Base-by-base conservation (phyloP, 2,329 filamentous ascomycete genomes). In the Alternaria incomplexa region DNA sequence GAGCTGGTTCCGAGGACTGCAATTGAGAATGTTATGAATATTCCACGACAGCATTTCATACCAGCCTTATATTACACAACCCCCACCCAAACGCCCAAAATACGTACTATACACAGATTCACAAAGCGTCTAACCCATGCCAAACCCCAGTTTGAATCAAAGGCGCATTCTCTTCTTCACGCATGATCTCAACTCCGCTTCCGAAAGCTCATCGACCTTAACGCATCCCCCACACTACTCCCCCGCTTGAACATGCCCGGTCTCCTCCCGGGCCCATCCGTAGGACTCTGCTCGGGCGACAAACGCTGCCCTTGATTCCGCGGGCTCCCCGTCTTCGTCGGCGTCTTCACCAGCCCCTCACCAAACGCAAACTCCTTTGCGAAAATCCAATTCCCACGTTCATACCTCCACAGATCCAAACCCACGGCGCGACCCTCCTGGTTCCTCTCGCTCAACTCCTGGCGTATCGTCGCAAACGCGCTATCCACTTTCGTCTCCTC, bases 361-460 rank as follows among this genome's bases (percentile, higher is more conserved):
- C 62, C 63, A 64, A 83, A 83, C 7, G 61, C 63, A 61, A 80
- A 83, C 51, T 77, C 73, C 54, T 71, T 70, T 11, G 73, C 68
- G 67, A 75, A 81, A 28, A 73, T 74, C 82, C 82, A 84, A 25
- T 73, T 74, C 4, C 81, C 81, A 4, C 71, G 67, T 32, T 81
- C 78, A 70, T 83, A 83, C 58, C 70, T 76, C 79, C 81, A 84
- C 15, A 84, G 64, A 7, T 76, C 77, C 46, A 83, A 59, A 0
- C 82, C 82, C 48, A 77, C 63, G 4, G 75, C 82, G 22, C 62
- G 68, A 0, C 82, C 81, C 30, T 71, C 69, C 55, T 76, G 72
- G 4, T 70, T 70, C 26, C 77, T 68, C 40, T 73, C 69, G 13
- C 69, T 73, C 69, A 82, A 11, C 15, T 70, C 73, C 28, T 67